These are phyloP conservation scores for Penicillium sp. DNA, from an alignment of 2,329 filamentous ascomycete genomes.

Conservation along the genomic window DNA sequence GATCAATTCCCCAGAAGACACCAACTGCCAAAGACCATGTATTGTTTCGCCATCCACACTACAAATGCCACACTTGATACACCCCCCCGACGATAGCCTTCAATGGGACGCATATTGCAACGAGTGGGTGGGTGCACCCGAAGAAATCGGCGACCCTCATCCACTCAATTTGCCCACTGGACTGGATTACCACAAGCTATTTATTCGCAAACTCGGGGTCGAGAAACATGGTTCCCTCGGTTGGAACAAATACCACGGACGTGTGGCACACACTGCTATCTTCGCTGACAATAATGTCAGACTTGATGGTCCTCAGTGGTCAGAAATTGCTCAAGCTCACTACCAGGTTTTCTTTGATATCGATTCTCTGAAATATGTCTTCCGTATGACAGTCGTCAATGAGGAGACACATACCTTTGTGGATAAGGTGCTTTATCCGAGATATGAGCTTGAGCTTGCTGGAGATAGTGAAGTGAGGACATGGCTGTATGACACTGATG, in stretches of 20 bases:
- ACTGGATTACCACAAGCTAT: neutral
- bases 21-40: neutral
- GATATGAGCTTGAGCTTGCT: neutral
- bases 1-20: neutral
- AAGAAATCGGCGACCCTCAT: neutral
- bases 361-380: neutral
- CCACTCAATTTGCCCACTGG: neutral
- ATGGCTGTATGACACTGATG: neutral
- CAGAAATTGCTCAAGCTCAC: neutral
- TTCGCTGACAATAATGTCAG: neutral
- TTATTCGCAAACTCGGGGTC: neutral
- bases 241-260: neutral
- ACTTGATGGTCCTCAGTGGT: neutral
- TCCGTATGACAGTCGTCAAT: neutral
- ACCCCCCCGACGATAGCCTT: neutral
- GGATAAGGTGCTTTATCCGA: neutral
- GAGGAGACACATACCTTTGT: neutral
- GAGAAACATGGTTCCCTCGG: neutral
- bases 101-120: neutral
- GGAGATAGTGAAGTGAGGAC: neutral
- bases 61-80: neutral
- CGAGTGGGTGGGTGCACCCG: neutral
- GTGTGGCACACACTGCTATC: neutral
- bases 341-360: neutral
- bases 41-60: neutral